Percentiles rank a stretch among this genome's conserved stretches.
phyloP scores from a whole-genome alignment of 163 green algal species.

The Scenedesmus sp. region DNA sequence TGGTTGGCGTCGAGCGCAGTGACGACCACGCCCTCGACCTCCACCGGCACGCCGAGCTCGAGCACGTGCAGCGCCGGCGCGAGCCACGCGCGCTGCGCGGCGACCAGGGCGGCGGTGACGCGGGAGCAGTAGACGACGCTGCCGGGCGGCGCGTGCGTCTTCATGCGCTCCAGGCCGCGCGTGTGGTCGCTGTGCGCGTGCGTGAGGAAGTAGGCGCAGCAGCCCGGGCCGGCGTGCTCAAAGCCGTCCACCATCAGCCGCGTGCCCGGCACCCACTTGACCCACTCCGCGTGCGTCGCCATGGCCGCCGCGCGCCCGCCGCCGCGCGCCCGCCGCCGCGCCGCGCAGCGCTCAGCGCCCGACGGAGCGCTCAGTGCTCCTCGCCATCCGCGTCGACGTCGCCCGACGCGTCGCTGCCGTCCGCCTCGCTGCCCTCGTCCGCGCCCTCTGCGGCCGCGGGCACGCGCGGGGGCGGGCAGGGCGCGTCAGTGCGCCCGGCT shows the following conservation, averaged over 20 bases:
- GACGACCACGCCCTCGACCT: conserved; percentile 67
- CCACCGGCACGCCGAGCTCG: conserved; percentile 16
- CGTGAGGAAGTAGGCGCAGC: conserved; percentile 86
- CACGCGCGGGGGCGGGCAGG: background rate
- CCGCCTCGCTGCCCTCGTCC: background rate
- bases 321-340: background rate
- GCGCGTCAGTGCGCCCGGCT: background rate
- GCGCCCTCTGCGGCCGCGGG: background rate
- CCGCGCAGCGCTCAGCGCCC: background rate
- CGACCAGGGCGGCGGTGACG: conserved; percentile 71
- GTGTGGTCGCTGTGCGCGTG: conserved; percentile 94
- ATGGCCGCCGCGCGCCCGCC: conserved; percentile 29
- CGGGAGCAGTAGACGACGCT: conserved; percentile 84
- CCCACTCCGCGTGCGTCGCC: conserved; percentile 54
- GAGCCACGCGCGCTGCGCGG: conserved; percentile 50
- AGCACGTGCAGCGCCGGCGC: conserved; percentile 33
- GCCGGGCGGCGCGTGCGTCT: conserved; percentile 58
- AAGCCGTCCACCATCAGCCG: conserved; percentile 87
- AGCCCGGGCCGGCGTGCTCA: conserved; percentile 55
- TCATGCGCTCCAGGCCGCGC: conserved; percentile 60
- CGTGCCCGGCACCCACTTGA: conserved; percentile 59
- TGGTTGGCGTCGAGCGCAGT: conserved; percentile 94
- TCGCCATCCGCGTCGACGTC: background rate
- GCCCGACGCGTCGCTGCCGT: background rate
- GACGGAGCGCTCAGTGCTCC: no score